These are phyloP conservation scores for Paecilomyces dactylethromorphus DNA, from an alignment of 2,329 filamentous ascomycete species.

Conservation along the genomic window DNA sequence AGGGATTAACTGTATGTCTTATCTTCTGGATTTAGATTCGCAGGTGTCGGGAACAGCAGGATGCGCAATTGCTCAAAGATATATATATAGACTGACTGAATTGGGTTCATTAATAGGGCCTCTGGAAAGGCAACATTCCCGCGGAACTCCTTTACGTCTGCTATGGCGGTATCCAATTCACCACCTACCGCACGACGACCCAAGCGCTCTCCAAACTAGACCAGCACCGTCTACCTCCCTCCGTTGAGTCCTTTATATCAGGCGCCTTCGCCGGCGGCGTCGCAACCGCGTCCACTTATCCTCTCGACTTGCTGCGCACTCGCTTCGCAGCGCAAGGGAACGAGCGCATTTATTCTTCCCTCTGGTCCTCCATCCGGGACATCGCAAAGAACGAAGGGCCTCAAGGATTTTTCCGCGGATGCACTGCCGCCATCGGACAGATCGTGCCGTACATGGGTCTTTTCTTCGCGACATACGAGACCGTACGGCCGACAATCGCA, in stretches of 20 bases:
- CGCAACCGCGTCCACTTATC: slow-evolving; percentile 81
- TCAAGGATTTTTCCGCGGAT: slow-evolving; percentile 79
- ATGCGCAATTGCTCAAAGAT: neutral
- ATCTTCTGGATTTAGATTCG: neutral
- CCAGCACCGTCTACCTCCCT: slow-evolving; percentile 50
- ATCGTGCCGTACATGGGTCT: slow-evolving; percentile 96
- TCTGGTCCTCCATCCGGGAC: slow-evolving; percentile 61
- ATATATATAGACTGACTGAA: neutral
- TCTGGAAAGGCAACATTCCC: slow-evolving; percentile 98
- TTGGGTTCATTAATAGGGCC: slow-evolving; percentile 37
- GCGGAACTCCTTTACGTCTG: slow-evolving; percentile 90
- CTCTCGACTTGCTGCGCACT: slow-evolving; percentile 85
- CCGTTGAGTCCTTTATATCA: slow-evolving; percentile 73
- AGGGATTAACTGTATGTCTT: slow-evolving; percentile 62
- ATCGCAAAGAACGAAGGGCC: slow-evolving; percentile 71
- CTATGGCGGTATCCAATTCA: slow-evolving; percentile 87
- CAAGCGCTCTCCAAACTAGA: slow-evolving; percentile 54
- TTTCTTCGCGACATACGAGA: slow-evolving; percentile 88
- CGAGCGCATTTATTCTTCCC: slow-evolving; percentile 68
- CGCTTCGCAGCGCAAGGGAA: slow-evolving; percentile 92
- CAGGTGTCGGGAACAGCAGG: neutral
- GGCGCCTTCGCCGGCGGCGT: slow-evolving; percentile 76
- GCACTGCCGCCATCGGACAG: slow-evolving; percentile 73
- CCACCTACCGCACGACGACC: slow-evolving; percentile 71
- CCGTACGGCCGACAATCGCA: slow-evolving; percentile 54